Percentiles rank a stretch among this genome's conserved stretches.
These are phyloP conservation scores for Pulicaria dysenterica DNA, from an alignment of 129 eudicot species.

Conservation along the genomic window DNA sequence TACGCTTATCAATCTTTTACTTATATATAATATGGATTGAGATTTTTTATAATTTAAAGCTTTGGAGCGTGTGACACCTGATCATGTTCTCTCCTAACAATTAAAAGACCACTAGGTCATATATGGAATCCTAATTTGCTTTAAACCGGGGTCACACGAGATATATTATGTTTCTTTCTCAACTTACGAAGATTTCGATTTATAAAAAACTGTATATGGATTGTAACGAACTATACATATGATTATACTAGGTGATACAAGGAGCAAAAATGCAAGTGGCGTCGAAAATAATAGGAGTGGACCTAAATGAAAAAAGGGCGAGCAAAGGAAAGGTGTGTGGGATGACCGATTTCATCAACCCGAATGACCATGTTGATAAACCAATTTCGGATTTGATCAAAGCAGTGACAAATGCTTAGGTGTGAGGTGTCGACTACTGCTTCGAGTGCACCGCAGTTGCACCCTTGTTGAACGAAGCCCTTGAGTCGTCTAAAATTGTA, in stretches of 20 bases:
- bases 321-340: constrained; percentile 48
- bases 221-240: too few species aligned
- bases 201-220: too few species aligned
- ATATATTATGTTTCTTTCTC: too few species aligned
- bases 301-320: constrained; percentile 49
- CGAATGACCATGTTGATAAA: constrained; percentile 34
- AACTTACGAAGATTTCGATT: too few species aligned
- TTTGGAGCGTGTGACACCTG: too few species aligned
- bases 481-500: constrained; percentile 58
- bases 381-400: constrained; percentile 43
- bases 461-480: constrained; percentile 49
- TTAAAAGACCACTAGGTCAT: too few species aligned
- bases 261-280: constrained; percentile 63
- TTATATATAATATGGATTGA: too few species aligned
- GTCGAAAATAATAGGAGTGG: constrained; percentile 49
- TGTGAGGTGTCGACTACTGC: constrained; percentile 52
- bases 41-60: too few species aligned
- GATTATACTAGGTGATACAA: constrained; percentile 51
- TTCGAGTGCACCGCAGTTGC: constrained; percentile 62
- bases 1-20: constrained; percentile 15
- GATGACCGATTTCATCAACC: constrained; percentile 58
- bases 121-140: too few species aligned
- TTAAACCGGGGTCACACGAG: too few species aligned
- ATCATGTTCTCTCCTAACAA: too few species aligned
- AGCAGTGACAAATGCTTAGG: constrained; percentile 51